Percentiles rank a stretch among this genome's conserved stretches.
Conservation (phyloP, 805 yeast genomes). For the Diddensiella caesifluorescens region DNA sequence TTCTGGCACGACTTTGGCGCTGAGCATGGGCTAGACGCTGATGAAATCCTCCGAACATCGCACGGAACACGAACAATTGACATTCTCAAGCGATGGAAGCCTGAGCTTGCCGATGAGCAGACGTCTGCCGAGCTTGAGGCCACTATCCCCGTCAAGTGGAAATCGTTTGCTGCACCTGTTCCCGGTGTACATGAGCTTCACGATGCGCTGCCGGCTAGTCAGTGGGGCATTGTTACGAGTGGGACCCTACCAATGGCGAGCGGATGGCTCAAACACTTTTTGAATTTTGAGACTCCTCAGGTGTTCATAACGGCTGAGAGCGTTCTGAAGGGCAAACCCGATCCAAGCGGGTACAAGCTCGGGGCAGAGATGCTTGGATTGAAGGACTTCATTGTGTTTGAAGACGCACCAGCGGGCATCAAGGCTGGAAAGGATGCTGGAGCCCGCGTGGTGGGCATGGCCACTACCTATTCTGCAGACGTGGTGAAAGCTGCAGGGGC, state of each 20-base stretch:
- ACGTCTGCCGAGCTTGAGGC: slow-evolving; percentile 64
- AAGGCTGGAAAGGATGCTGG: slow-evolving; percentile 81
- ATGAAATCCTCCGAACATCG: slow-evolving; percentile 63
- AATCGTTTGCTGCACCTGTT: slow-evolving; percentile 66
- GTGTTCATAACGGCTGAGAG: slow-evolving; percentile 78
- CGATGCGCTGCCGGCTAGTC: slow-evolving; percentile 36
- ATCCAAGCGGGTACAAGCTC: slow-evolving; percentile 70
- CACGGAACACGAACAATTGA: slow-evolving; percentile 86
- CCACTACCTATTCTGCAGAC: slow-evolving; percentile 69
- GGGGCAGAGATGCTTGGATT: slow-evolving; percentile 37
- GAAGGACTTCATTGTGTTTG: slow-evolving; percentile 53
- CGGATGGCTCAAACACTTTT: slow-evolving; percentile 66
- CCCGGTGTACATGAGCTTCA: slow-evolving; percentile 64
- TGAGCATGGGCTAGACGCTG: slow-evolving; percentile 63
- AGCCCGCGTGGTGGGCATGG: slow-evolving; percentile 76
- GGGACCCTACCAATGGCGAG: slow-evolving; percentile 75
- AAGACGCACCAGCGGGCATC: slow-evolving; percentile 87
- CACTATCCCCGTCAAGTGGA: slow-evolving; percentile 64
- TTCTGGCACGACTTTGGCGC: slow-evolving; percentile 74
- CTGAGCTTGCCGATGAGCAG: slow-evolving; percentile 62
- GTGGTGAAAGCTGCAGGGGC: slow-evolving; percentile 73
- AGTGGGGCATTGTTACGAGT: slow-evolving; percentile 84
- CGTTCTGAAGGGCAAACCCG: slow-evolving; percentile 76
- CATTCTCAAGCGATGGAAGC: slow-evolving; percentile 67
- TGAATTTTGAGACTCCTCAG: slow-evolving; percentile 58